Conservation (phyloP, 805 yeast genomes). For the Wickerhamiella parazyma region DNA sequence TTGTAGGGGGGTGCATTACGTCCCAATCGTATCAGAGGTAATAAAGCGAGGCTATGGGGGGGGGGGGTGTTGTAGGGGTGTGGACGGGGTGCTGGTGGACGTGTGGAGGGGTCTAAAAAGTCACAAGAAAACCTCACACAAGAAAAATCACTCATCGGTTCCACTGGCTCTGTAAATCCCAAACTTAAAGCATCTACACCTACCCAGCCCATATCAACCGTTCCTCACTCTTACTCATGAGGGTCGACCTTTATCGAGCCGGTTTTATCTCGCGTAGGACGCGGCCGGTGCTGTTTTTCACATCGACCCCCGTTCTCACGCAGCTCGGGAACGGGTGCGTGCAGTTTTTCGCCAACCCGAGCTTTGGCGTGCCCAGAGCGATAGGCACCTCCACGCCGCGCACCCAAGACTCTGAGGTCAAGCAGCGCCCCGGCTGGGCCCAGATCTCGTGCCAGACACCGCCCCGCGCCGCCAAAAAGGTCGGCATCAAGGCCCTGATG, state of each 20-base stretch:
- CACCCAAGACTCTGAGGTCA: background rate
- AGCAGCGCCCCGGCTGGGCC: slow-evolving; percentile 4
- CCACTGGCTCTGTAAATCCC: too few relatives aligned
- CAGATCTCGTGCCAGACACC: slow-evolving; percentile 7
- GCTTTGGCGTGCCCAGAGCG: background rate
- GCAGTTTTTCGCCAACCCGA: slow-evolving; percentile 1
- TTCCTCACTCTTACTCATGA: background rate
- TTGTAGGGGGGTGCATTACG: too few relatives aligned
- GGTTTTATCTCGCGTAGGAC: background rate
- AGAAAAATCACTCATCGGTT: too few relatives aligned
- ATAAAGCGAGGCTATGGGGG: too few relatives aligned
- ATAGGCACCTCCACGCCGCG: background rate
- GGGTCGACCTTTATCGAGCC: background rate
- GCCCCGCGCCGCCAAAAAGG: background rate
- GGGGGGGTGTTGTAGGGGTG: too few relatives aligned
- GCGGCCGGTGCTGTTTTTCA: background rate
- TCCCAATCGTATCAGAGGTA: too few relatives aligned
- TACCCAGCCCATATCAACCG: too few relatives aligned
- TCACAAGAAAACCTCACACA: too few relatives aligned
- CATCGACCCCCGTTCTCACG: background rate
- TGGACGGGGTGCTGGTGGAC: too few relatives aligned
- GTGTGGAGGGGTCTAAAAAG: too few relatives aligned
- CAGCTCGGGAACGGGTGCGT: background rate
- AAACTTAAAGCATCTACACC: too few relatives aligned
- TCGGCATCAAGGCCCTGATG: slow-evolving; percentile 8